Conservation (phyloP, 192 early-diverging fungal species). For the Backusella sp. region DNA sequence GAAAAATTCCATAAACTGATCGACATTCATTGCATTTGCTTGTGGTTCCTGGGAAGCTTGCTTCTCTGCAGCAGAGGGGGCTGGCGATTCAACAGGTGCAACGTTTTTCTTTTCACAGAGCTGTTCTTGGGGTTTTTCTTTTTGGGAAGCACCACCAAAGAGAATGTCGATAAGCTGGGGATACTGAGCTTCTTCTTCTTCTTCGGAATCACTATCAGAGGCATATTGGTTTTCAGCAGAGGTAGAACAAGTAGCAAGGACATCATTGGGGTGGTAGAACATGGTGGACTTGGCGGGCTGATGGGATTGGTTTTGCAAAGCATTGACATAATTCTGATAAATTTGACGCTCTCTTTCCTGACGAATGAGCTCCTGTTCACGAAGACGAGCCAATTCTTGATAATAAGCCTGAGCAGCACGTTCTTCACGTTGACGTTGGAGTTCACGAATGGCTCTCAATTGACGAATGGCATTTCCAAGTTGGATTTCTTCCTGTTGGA, state of each 20-base stretch:
- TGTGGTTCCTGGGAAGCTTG: not conserved
- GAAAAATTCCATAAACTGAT: slow-evolving; percentile 1
- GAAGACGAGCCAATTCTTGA: not conserved
- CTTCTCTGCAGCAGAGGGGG: no score
- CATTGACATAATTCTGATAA: not conserved
- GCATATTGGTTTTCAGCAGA: not conserved
- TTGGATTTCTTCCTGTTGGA: slow-evolving; percentile 1
- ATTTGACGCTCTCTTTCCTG: slow-evolving; percentile 3
- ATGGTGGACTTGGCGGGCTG: not conserved
- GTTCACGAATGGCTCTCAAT: not conserved
- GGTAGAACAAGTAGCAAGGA: not conserved
- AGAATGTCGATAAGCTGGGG: not conserved
- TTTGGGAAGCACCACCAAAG: not conserved
- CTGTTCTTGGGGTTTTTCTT: not conserved
- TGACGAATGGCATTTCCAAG: not conserved
- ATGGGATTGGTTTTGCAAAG: not conserved
- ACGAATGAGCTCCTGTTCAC: not conserved
- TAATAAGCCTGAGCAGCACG: slow-evolving; percentile 1
- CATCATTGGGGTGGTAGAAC: not conserved
- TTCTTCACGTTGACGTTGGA: slow-evolving; percentile 6
- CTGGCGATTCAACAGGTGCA: not conserved
- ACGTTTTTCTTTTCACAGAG: not conserved
- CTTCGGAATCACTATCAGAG: slow-evolving; percentile 3
- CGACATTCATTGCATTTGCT: not conserved
- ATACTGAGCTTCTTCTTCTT: not conserved